phyloP scores from a whole-genome alignment of 1,284 basidiomycete species.

The Malassezia vespertilionis region DNA sequence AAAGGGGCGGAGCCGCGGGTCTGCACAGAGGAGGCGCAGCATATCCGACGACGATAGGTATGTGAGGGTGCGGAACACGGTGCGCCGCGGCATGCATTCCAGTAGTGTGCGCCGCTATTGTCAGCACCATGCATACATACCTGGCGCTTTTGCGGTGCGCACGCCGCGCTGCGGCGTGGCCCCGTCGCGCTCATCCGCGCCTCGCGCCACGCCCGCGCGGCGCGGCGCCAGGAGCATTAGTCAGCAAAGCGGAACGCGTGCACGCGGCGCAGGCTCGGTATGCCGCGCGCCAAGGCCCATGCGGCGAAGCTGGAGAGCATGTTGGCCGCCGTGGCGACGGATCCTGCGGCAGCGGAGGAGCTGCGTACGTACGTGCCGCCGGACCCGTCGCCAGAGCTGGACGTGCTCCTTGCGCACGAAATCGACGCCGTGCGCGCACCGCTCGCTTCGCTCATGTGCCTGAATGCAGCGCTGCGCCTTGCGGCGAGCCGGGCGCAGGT shows the following conservation, averaged over 20 bases:
- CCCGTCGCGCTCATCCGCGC: not conserved
- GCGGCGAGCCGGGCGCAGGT: not conserved
- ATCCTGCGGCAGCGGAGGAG: not conserved
- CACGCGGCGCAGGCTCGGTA: too few relatives aligned
- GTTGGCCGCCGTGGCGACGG: too few relatives aligned
- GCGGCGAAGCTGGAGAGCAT: too few relatives aligned
- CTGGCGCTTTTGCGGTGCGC: not conserved
- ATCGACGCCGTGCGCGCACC: not conserved
- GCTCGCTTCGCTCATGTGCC: not conserved
- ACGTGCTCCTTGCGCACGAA: not conserved
- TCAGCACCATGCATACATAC: not conserved
- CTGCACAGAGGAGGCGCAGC: conserved; percentile 22
- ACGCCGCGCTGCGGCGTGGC: not conserved
- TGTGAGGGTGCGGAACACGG: conserved; percentile 27
- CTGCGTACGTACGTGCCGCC: not conserved
- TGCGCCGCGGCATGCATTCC: conserved; percentile 32
- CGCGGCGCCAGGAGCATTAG: too few relatives aligned
- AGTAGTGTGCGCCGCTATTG: conserved; percentile 26
- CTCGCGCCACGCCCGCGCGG: not conserved
- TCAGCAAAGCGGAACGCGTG: too few relatives aligned
- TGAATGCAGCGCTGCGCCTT: conserved; percentile 6
- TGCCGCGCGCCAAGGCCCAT: too few relatives aligned
- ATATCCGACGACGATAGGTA: conserved; percentile 26
- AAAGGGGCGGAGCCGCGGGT: conserved; percentile 26
- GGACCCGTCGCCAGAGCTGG: not conserved